These are phyloP conservation scores for Neurospora sp. DNA, from an alignment of 495 filamentous ascomycete genomes.

Conservation along the genomic window DNA sequence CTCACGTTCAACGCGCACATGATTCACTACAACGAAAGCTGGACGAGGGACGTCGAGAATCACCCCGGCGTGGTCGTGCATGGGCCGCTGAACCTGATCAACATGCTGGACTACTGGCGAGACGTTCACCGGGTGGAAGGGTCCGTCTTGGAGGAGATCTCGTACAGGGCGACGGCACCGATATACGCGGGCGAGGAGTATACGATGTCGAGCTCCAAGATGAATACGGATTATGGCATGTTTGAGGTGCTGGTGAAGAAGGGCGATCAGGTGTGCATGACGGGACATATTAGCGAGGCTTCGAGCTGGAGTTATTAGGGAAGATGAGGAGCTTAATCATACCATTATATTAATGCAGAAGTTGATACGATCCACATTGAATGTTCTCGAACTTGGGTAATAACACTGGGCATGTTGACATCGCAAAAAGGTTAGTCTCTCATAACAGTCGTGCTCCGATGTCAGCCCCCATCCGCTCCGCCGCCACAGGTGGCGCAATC, in stretches of 20 bases:
- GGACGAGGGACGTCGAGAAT: constrained; percentile 49
- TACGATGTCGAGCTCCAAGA: constrained; percentile 16
- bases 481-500: too few species aligned
- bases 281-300: neutral
- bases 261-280: neutral
- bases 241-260: neutral
- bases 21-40: constrained; percentile 57
- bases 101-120: constrained; percentile 55
- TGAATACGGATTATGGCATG: neutral
- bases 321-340: neutral
- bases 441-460: too few species aligned
- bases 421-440: too few species aligned
- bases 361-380: too few species aligned
- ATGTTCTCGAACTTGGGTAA: too few species aligned
- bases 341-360: neutral
- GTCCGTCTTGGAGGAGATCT: constrained; percentile 20
- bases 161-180: constrained; percentile 49
- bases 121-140: constrained; percentile 26
- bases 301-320: neutral
- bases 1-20: constrained; percentile 65
- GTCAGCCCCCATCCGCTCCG: too few species aligned
- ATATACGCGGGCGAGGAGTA: constrained; percentile 49
- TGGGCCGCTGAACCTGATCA: constrained; percentile 53
- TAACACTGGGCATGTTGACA: too few species aligned
- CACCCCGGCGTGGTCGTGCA: constrained; percentile 53